These are phyloP conservation scores for Ramaria rubella DNA, from an alignment of 768 basidiomycete species.

Conservation along the genomic window DNA sequence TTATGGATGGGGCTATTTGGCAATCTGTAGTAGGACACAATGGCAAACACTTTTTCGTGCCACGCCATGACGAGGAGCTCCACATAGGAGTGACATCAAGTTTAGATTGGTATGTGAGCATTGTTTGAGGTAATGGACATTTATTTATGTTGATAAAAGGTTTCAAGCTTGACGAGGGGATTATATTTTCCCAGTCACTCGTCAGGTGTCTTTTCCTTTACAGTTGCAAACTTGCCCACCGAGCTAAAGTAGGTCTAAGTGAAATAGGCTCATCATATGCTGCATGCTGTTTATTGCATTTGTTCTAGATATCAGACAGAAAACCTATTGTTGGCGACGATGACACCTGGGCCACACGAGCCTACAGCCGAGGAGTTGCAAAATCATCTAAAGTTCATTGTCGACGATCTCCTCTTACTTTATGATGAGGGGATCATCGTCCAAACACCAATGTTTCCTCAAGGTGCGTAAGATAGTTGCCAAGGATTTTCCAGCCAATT, in stretches of 20 bases:
- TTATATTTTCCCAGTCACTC: too few species aligned
- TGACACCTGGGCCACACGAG: slow-evolving; percentile 27
- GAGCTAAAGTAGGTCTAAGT: slow-evolving; percentile 19
- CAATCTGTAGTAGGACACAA: slow-evolving; percentile 20
- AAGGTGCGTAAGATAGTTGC: slow-evolving; percentile 12
- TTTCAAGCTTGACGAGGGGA: neutral
- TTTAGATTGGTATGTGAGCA: slow-evolving; percentile 26
- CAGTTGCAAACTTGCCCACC: slow-evolving; percentile 25
- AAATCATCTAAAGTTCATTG: slow-evolving; percentile 19
- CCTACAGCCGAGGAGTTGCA: slow-evolving; percentile 23
- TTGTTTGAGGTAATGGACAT: neutral
- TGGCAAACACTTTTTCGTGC: slow-evolving; percentile 25
- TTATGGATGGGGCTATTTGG: slow-evolving; percentile 26
- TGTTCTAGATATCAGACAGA: slow-evolving; percentile 20
- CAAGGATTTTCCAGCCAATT: neutral
- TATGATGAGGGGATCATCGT: slow-evolving; percentile 22
- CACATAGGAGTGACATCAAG: slow-evolving; percentile 25
- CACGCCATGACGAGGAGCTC: slow-evolving; percentile 21
- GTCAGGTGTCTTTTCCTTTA: slow-evolving; percentile 29
- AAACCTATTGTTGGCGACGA: slow-evolving; percentile 21
- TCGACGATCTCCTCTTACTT: slow-evolving; percentile 22
- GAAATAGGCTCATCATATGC: neutral
- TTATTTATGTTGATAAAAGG: neutral
- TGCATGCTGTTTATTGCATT: neutral
- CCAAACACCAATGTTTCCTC: slow-evolving; percentile 19